A percentile compares a stretch with the other conserved stretches of the same genome.
Conservation (phyloP, 441 rosid genomes). For the Hura crepitans region DNA sequence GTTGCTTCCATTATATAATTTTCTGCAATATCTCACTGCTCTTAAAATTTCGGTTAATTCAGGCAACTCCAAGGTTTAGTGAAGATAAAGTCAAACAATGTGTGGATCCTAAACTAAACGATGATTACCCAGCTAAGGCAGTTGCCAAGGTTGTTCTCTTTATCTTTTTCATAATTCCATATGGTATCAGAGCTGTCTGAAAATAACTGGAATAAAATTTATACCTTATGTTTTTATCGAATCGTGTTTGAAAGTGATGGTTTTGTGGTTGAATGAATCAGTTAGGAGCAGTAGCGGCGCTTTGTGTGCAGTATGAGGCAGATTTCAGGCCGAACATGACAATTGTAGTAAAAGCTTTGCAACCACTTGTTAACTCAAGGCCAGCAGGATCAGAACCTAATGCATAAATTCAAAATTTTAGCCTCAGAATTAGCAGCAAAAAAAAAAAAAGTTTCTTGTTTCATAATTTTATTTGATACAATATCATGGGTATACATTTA, state of each 20-base stretch:
- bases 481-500: too few relatives aligned
- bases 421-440: slow-evolving; percentile 10
- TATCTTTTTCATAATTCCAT: not conserved
- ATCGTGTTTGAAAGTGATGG: not conserved
- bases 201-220: not conserved
- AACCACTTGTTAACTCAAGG: slow-evolving; percentile 81
- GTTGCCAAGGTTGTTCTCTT: slow-evolving; percentile 66
- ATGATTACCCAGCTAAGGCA: slow-evolving; percentile 88
- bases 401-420: slow-evolving; percentile 24
- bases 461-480: too few relatives aligned
- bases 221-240: not conserved
- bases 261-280: slow-evolving; percentile 22
- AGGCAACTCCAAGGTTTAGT: slow-evolving; percentile 96
- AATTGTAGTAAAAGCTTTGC: slow-evolving; percentile 87
- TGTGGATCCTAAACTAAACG: slow-evolving; percentile 83
- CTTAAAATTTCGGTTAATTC: slow-evolving; percentile 7
- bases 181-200: too few relatives aligned
- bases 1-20: not conserved
- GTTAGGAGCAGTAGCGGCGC: slow-evolving; percentile 96
- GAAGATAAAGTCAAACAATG: slow-evolving; percentile 98
- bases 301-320: slow-evolving; percentile 92
- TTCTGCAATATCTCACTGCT: not conserved
- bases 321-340: slow-evolving; percentile 96
- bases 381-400: slow-evolving; percentile 62
- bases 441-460: too few relatives aligned